Base-by-base conservation (phyloP, 805 yeast species). In the Ogataea henricii region DNA sequence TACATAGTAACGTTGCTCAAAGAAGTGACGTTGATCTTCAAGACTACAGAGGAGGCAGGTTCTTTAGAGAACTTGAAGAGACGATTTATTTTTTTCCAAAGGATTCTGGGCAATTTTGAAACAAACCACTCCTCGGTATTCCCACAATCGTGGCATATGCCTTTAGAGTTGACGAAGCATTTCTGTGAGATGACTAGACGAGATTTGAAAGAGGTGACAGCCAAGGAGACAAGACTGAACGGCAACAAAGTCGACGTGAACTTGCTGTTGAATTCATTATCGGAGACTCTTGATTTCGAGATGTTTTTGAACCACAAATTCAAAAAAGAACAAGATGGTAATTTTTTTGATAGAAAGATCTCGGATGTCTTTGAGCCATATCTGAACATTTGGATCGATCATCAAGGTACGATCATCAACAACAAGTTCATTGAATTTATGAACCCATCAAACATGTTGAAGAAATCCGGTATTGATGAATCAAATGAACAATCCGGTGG, bases 41-140 rank as follows among this genome's bases (percentile, higher is more conserved):
- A 81, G 45, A 74, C 83, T 8, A 75, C 82, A 12, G 97, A 90
- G 57, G 99, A 94, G 67, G 99, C 99, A 0, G 97, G 97, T 1
- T 85, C 95, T 4, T 69, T 94, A 50, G 99, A 94, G 49, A 94
- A 94, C 65, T 68, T 94, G 43, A 77, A 81, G 25, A 72, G 97
- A 55, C 72, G 99, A 41, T 94, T 82, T 64, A 78, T 90, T 26
- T 92, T 86, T 64, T 87, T 89, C 67, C 83, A 85, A 55, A 83
- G 87, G 55, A 77, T 88, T 1, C 68, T 92, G 49, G 73, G 76
- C 32, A 81, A 83, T 55, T 65, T 66, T 41, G 83, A 81, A 49
- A 64, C 79, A 1, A 74, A 73, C 26, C 81, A 77, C 55, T 61
- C 73, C 1, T 56, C 65, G 6, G 71, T 75, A 27, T 94, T 94